phyloP scores from a whole-genome alignment of 345 rosid genomes.

The Linum tenue region DNA sequence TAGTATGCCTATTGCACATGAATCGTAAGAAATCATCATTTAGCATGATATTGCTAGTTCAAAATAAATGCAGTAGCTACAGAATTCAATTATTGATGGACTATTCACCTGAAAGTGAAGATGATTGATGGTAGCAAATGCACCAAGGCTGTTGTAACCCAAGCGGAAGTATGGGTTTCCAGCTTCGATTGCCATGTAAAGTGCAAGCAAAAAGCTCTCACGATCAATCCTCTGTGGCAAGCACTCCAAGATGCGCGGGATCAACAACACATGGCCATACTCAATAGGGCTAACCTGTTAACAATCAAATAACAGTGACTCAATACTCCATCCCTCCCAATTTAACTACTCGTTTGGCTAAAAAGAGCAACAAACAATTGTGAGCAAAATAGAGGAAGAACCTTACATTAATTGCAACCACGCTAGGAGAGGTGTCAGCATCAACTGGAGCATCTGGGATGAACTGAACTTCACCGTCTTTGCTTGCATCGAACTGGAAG shows the following conservation, averaged over 20 bases:
- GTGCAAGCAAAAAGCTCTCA: slow-evolving; percentile 73
- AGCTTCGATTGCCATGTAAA: slow-evolving; percentile 77
- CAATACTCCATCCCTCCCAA: background rate
- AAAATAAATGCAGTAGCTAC: background rate
- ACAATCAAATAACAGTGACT: background rate
- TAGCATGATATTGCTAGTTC: background rate
- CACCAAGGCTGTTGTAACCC: slow-evolving; percentile 96
- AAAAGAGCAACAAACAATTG: background rate
- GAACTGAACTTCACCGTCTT: slow-evolving; percentile 56
- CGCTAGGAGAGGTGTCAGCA: slow-evolving; percentile 62
- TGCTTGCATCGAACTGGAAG: slow-evolving; percentile 82
- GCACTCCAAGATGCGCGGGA: slow-evolving; percentile 78
- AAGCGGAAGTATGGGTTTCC: slow-evolving; percentile 72
- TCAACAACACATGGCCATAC: slow-evolving; percentile 86
- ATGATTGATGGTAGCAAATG: slow-evolving; percentile 96
- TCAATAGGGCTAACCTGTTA: slow-evolving; percentile 95
- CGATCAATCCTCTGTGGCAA: slow-evolving; percentile 92
- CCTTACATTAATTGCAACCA: slow-evolving; percentile 84
- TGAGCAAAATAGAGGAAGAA: background rate
- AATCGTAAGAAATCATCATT: slow-evolving; percentile 5
- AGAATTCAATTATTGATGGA: background rate
- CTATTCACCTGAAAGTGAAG: slow-evolving; percentile 89
- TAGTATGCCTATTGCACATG: slow-evolving; percentile 59
- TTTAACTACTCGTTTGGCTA: background rate
- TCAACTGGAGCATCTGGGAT: slow-evolving; percentile 52